Evolutionary conservation across 805 yeast species (phyloP).

Genomic region (Kodamaea neixiangensis): DNA sequence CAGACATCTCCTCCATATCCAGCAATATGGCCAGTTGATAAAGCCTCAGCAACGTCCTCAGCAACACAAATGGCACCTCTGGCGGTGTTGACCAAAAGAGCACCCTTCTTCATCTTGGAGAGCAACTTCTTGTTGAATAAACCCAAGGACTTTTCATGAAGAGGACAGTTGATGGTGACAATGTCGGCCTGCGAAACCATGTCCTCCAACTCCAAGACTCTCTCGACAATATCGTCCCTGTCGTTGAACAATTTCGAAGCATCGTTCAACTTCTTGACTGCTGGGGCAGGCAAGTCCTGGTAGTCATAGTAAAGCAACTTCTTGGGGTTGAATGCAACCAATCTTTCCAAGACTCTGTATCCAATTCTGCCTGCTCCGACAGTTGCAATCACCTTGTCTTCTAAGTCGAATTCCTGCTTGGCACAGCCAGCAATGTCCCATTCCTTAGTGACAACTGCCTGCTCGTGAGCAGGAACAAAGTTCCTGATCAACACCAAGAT

Average conservation of each 20-base stretch:
- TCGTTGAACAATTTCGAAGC: conserved; percentile 45
- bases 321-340: conserved; percentile 72
- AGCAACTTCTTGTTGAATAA: conserved; percentile 65
- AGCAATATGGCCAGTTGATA: conserved; percentile 63
- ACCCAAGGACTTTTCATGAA: conserved; percentile 69
- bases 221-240: conserved; percentile 56
- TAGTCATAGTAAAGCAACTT: conserved; percentile 75
- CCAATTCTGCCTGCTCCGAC: conserved; percentile 86
- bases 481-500: conserved; percentile 71
- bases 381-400: conserved; percentile 75
- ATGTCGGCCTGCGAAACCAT: conserved; percentile 68
- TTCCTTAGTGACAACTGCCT: conserved; percentile 50
- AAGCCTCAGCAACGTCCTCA: conserved; percentile 75
- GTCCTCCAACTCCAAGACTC: conserved; percentile 62
- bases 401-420: conserved; percentile 72
- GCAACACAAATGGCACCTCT: conserved; percentile 72
- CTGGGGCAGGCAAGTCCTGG: conserved; percentile 61
- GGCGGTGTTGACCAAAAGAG: conserved; percentile 20
- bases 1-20: conserved; percentile 90
- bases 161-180: conserved; percentile 76
- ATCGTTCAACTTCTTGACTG: conserved; percentile 40
- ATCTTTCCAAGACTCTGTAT: conserved; percentile 68
- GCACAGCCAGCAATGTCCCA: conserved; percentile 80
- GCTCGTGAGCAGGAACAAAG: conserved; percentile 78
- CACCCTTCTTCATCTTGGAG: conserved; percentile 40